Conservation (phyloP, 352 stramenopile species). For the Phytophthora quininea region DNA sequence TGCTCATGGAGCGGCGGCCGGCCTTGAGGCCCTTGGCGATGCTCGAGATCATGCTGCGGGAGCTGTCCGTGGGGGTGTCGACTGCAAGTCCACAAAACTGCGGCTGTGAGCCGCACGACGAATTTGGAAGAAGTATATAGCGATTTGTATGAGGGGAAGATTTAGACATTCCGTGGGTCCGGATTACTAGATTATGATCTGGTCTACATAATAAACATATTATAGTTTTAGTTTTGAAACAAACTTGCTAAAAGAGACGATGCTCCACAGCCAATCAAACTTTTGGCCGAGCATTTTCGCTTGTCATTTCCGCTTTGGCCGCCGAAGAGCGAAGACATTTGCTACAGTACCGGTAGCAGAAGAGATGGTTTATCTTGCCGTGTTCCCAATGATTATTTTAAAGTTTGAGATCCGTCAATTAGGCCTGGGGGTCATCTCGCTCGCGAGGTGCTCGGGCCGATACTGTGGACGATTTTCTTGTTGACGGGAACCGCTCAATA, state of each 20-base stretch:
- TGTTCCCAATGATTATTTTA: conserved; percentile 77
- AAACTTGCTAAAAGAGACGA: conserved; percentile 7
- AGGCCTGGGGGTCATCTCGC: conserved; percentile 36
- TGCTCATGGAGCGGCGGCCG: conserved; percentile 71
- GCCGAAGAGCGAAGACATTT: background rate
- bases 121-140: background rate
- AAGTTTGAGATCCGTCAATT: conserved; percentile 89
- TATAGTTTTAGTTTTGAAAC: conserved; percentile 8
- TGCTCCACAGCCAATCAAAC: conserved; percentile 1
- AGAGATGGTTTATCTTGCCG: background rate
- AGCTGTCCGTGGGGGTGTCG: background rate
- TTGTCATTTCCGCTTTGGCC: conserved; percentile 15
- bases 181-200: background rate
- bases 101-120: conserved; percentile 20
- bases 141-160: conserved; percentile 20
- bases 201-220: background rate
- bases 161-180: conserved; percentile 35
- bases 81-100: conserved; percentile 6
- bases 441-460: conserved; percentile 35
- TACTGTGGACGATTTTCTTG: conserved; percentile 77
- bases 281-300: background rate
- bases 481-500: conserved; percentile 55
- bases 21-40: conserved; percentile 60
- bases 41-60: conserved; percentile 58
- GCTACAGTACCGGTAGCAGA: background rate